A percentile compares a stretch with the other conserved stretches of the same genome.
These are phyloP conservation scores for Penicillium fimorum DNA, from an alignment of 495 filamentous ascomycete species.

Conservation along the genomic window DNA sequence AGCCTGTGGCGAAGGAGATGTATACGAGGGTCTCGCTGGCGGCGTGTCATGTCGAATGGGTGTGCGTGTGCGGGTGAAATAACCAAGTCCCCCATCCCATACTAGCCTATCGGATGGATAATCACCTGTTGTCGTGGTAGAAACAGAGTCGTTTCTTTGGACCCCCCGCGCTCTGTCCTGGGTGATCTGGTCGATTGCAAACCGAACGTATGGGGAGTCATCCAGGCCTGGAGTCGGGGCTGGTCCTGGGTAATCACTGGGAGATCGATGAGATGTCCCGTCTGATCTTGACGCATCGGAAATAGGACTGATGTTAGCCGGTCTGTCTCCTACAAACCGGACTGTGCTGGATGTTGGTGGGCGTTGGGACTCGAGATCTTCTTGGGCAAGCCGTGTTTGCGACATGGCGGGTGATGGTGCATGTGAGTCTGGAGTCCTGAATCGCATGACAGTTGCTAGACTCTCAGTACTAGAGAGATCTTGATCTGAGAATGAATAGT, in stretches of 20 bases:
- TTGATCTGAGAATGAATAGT: slow-evolving; percentile 60
- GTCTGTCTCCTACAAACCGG: slow-evolving; percentile 38
- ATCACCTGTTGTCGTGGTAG: slow-evolving; percentile 38
- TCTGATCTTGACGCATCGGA: slow-evolving; percentile 26
- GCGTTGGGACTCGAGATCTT: slow-evolving; percentile 24
- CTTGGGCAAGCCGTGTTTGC: slow-evolving; percentile 21
- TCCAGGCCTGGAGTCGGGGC: slow-evolving; percentile 63
- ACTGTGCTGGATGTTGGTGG: slow-evolving; percentile 32
- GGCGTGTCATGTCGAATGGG: slow-evolving; percentile 25
- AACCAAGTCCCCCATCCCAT: slow-evolving; percentile 51
- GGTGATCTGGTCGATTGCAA: slow-evolving; percentile 72
- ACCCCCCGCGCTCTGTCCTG: slow-evolving; percentile 52
- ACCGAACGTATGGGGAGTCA: slow-evolving; percentile 68
- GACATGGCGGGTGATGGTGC: slow-evolving; percentile 33
- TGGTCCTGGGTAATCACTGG: slow-evolving; percentile 38
- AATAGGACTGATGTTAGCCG: slow-evolving; percentile 28
- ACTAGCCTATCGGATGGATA: slow-evolving; percentile 51
- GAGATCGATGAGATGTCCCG: slow-evolving; percentile 28
- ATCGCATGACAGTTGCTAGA: slow-evolving; percentile 47
- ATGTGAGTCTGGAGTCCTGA: slow-evolving; percentile 49
- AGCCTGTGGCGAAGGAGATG: slow-evolving; percentile 29
- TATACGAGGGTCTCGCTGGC: slow-evolving; percentile 17
- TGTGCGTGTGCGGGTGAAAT: slow-evolving; percentile 39
- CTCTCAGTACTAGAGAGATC: slow-evolving; percentile 49
- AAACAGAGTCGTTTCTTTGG: slow-evolving; percentile 34